These are phyloP conservation scores for Actinomucor elegans DNA, from an alignment of 371 early-diverging fungal species.

Conservation along the genomic window DNA sequence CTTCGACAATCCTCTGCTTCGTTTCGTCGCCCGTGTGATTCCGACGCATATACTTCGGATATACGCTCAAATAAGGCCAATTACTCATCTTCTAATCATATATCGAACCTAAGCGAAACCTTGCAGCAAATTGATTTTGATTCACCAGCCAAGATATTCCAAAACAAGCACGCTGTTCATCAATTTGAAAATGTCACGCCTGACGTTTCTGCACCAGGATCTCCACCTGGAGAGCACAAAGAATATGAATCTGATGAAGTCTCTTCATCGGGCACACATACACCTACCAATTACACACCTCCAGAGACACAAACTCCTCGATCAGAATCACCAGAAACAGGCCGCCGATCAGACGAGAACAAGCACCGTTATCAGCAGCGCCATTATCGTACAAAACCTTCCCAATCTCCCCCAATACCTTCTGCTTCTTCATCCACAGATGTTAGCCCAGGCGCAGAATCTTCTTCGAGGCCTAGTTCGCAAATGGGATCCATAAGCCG, in stretches of 20 bases:
- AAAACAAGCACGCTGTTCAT: conserved; percentile 27
- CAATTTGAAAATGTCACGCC: conserved; percentile 43
- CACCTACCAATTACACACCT: neutral
- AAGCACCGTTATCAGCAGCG: neutral
- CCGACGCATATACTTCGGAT: neutral
- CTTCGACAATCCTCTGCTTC: neutral
- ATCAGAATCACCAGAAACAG: conserved; percentile 16
- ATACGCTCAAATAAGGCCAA: neutral
- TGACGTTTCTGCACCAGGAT: conserved; percentile 34
- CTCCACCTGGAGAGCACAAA: conserved; percentile 1
- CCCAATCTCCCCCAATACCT: neutral
- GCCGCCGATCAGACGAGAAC: no score
- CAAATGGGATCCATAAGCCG: neutral
- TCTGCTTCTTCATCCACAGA: neutral
- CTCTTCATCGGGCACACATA: neutral
- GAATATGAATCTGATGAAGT: conserved; percentile 2
- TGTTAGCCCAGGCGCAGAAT: neutral
- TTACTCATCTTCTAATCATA: neutral
- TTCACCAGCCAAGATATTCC: conserved; percentile 38
- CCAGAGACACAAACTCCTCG: conserved; percentile 16
- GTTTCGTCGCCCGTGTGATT: neutral
- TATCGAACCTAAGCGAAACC: conserved; percentile 4
- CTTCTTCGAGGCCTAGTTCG: neutral
- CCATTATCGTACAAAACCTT: neutral
- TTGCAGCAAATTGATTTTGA: conserved; percentile 32